Base-by-base conservation (phyloP, 176 grass and related monocot species). In the Hyparrhenia diplandra region DNA sequence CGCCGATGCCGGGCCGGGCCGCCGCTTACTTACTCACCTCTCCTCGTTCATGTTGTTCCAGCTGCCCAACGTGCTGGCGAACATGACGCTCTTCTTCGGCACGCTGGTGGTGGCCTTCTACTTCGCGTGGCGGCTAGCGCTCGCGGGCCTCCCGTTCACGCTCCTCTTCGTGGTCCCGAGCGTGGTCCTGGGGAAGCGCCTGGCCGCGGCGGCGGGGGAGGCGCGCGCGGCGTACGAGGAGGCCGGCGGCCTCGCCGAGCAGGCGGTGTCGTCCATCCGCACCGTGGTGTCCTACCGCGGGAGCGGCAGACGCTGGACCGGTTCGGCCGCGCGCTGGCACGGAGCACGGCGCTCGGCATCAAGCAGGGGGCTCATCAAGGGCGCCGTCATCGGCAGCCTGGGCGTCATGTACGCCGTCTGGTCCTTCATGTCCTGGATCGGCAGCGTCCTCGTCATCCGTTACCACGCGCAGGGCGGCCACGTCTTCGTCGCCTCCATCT, bases 321-420 rank as follows among this genome's bases (percentile, higher is more conserved):
- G 57, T 93, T 93, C 82, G 8, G 73, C 10, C 8, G 0, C 8
- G 88, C 88, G 28, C 82, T 93, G 43, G 79, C 89, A 11, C 43
- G 63, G 64, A 85, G 82, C 69, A 71, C 89, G 21, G 80, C 51
- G 45, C 82, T 88, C 30, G 91, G 91, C 69, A 42, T 90, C 69
- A 57, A 8, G 70, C 82, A 88, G 70, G 91, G 91, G 14, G n/a
- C 79, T 93, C 36, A 59, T 87, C 64, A 94, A 90, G 83, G 91
- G 88, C 70, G 37, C 74, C 65, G 71, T 85, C 31, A 73, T 94
- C 49, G 85, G 88, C 9, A 94, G 88, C 79, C 68, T 83, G 27
- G 88, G 85, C 27, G 21, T 88, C 79, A 84, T 87, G 58, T 94
- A 80, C 79, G 74, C 79, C 30, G 81, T 94, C 69, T 90, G 88